Conservation (phyloP, 805 yeast species). For the Soucietia sequanensis region DNA sequence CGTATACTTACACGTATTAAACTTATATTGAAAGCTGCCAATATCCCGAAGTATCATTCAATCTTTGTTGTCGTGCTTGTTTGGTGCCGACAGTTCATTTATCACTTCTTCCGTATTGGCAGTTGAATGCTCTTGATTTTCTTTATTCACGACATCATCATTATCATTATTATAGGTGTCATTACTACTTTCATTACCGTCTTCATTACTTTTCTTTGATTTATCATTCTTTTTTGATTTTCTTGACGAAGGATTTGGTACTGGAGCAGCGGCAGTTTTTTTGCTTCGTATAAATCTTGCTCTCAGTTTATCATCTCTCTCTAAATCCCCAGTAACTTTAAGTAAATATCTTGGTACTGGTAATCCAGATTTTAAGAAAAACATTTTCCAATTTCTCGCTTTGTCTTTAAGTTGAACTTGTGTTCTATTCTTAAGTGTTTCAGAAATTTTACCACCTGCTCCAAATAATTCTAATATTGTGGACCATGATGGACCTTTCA, state of each 20-base stretch:
- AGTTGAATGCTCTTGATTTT: too few species aligned
- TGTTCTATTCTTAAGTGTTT: constrained; percentile 79
- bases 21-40: too few species aligned
- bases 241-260: constrained; percentile 20
- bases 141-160: too few species aligned
- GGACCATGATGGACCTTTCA: constrained; percentile 92
- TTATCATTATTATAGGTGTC: too few species aligned
- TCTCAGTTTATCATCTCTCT: constrained; percentile 47
- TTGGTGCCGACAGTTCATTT: too few species aligned
- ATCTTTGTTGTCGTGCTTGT: too few species aligned
- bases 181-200: neutral
- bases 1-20: too few species aligned
- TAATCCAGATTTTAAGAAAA: constrained; percentile 69
- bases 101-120: too few species aligned
- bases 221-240: constrained; percentile 4
- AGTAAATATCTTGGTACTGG: constrained; percentile 78
- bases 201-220: too few species aligned
- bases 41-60: too few species aligned
- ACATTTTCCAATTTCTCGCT: constrained; percentile 94
- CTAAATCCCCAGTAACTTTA: constrained; percentile 86
- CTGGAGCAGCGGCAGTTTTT: constrained; percentile 42
- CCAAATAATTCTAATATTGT: constrained; percentile 89
- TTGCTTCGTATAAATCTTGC: constrained; percentile 26
- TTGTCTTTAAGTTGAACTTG: constrained; percentile 94
- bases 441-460: constrained; percentile 85